phyloP scores from a whole-genome alignment of 1,284 basidiomycete genomes.

The Ustilago sp. region DNA sequence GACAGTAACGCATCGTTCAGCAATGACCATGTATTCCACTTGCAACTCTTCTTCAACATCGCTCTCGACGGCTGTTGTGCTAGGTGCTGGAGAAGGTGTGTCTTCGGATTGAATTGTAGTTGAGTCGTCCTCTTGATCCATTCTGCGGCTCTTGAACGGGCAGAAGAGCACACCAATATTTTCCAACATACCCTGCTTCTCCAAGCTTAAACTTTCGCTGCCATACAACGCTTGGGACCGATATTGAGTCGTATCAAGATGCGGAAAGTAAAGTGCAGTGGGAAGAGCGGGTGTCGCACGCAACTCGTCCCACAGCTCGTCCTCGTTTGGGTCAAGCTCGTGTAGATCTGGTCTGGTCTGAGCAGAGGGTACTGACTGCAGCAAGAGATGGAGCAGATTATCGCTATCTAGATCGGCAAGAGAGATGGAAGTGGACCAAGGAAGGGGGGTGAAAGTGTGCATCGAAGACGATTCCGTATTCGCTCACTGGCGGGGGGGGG shows the following conservation, averaged over 20 bases:
- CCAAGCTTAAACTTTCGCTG: too few relatives aligned
- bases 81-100: background rate
- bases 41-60: conserved; percentile 25
- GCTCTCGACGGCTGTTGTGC: background rate
- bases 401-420: conserved; percentile 9
- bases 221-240: too few relatives aligned
- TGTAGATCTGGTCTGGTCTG: conserved; percentile 10
- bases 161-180: conserved; percentile 3
- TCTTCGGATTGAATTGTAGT: background rate
- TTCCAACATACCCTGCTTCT: background rate
- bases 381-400: conserved; percentile 16
- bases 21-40: conserved; percentile 37
- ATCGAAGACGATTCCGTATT: background rate
- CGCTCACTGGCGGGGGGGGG: background rate
- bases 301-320: conserved; percentile 10
- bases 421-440: background rate
- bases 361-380: conserved; percentile 19
- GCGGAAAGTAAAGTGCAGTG: background rate
- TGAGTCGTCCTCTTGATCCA: background rate
- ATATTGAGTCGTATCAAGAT: background rate
- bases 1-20: conserved; percentile 18
- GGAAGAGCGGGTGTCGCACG: background rate
- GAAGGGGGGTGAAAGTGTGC: background rate
- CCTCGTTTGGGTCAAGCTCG: background rate
- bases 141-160: conserved; percentile 8